Conservation (phyloP, 2,329 filamentous ascomycete genomes). For the Colletotrichum shisoi region DNA sequence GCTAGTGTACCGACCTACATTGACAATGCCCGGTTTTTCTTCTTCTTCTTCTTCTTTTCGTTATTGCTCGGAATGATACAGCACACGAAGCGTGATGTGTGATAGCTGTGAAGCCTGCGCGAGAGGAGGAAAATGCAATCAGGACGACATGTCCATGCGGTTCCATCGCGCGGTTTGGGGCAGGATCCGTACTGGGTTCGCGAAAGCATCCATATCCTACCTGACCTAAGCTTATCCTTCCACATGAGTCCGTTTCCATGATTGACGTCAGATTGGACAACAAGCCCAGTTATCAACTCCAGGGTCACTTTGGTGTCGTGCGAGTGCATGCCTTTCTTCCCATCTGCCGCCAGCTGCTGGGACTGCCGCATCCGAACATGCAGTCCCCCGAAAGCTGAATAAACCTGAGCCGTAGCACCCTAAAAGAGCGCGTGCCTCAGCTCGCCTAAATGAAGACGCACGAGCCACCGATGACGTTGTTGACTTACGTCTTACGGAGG, state of each 20-base stretch:
- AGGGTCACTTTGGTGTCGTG: not conserved
- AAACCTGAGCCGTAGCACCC: constrained; percentile 10
- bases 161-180: constrained; percentile 1
- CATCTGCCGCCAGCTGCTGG: constrained; percentile 24
- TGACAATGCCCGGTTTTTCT: not conserved
- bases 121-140: not conserved
- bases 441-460: constrained; percentile 18
- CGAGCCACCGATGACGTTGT: constrained; percentile 41
- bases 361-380: not conserved
- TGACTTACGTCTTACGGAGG: constrained; percentile 38
- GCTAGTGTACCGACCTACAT: not conserved
- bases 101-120: not conserved
- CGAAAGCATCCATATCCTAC: not conserved
- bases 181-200: constrained; percentile 10
- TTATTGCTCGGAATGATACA: not conserved
- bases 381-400: not conserved
- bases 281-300: constrained; percentile 7
- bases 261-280: constrained; percentile 36
- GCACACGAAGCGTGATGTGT: not conserved
- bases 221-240: constrained; percentile 2
- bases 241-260: constrained; percentile 5
- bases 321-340: not conserved
- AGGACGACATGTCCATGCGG: not conserved
- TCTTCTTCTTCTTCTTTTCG: no score
- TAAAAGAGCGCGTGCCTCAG: constrained; percentile 9